Base-by-base conservation (phyloP, 139 green algal species). In the Haematococcus sp. region DNA sequence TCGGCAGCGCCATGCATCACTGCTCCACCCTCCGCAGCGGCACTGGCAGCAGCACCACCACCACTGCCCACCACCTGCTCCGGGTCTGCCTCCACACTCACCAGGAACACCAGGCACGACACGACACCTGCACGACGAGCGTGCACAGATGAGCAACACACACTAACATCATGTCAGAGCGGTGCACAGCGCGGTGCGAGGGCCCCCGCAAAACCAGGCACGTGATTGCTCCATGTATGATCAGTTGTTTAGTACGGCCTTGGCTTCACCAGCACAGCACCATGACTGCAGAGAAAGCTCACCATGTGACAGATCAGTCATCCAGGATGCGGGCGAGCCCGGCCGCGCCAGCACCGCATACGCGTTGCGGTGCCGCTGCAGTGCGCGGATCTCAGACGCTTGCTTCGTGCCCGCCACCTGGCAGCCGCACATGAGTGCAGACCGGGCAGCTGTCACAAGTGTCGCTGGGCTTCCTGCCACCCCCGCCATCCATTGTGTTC, bases 251-350 rank as follows among this genome's bases (percentile, higher is more conserved):
- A n/a, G n/a, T n/a, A n/a, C n/a, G n/a, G n/a, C n/a, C n/a, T n/a
- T n/a, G n/a, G n/a, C n/a, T n/a, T n/a, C n/a, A n/a, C n/a, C n/a
- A n/a, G n/a, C n/a, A n/a, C n/a, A n/a, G 5, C 15, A 61, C 22
- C 52, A 28, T 13, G 22, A 13, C 4, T 61, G 52, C 20, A 61
- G 52, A 27, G 52, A 4, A 20, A 9, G 52, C 52, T 61, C 52
- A 65, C 58, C 58, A 34, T 65, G 58, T 16, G n/a, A 40, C 23
- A 65, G 58, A 34, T 65, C 58, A 40, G 58, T 65, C n/a, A 65
- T 34, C 58, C 58, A 65, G 25, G 17, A 22, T 4, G 23, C 11
- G 4, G 28, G 33, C 9, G 58, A 4, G 11, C 25, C n/a, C 11
- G 23, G 58, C 7, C 58, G 30, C 2, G 58, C 58, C n/a, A 65